Evolutionary conservation across 2,329 filamentous ascomycete genomes (phyloP), one percentile per base, ranked within the genome.

Genomic region (Polytolypa hystricis): DNA sequence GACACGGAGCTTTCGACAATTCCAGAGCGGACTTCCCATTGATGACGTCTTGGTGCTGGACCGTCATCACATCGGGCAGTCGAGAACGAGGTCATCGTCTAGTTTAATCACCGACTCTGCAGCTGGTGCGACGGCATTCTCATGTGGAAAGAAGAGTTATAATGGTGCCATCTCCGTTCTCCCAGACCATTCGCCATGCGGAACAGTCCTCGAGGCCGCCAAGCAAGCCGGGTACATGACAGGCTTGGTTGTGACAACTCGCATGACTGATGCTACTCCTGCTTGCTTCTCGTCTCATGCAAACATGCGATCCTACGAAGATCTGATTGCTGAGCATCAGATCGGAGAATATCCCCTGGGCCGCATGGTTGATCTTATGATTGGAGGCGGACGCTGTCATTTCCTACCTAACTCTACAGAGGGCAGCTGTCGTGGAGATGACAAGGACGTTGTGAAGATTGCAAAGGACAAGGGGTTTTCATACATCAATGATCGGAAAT

Each of bases 121-220:
- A 4, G 91, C 91, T n/a, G 91, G 91, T 25, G 91, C 91, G 3
- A 98, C 91, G 0, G 91, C 91, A 1, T 98, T 98, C 58, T 86
- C 84, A 2, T 98, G 91, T 53, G 89, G 77, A 14, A 65, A 71
- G 54, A 98, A 98, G 74, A 93, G 81, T 58, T 98, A 98, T 66
- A 98, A 98, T 54, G 86, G 86, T 32, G 91, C 91, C 47, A 96
- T 98, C 48, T 83, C 85, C 7, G 81, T 93, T 37, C 69, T 93
- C 11, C 87, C 87, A 0, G 80, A 93, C 58, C 77, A 82, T 47
- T 76, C 77, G 19, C 85, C 91, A 4, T 98, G 91, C 58, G 91
- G 89, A 5, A 94, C 87, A 12, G 85, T 82, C 26, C 73, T 98
- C 36, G 91, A 98, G 65, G 91, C 91, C 3, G 91, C 91, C 25